Percentiles rank a stretch among this genome's conserved stretches.
These are phyloP conservation scores for Colletotrichum sp. DNA, from an alignment of 2,329 filamentous ascomycete genomes.

Conservation along the genomic window DNA sequence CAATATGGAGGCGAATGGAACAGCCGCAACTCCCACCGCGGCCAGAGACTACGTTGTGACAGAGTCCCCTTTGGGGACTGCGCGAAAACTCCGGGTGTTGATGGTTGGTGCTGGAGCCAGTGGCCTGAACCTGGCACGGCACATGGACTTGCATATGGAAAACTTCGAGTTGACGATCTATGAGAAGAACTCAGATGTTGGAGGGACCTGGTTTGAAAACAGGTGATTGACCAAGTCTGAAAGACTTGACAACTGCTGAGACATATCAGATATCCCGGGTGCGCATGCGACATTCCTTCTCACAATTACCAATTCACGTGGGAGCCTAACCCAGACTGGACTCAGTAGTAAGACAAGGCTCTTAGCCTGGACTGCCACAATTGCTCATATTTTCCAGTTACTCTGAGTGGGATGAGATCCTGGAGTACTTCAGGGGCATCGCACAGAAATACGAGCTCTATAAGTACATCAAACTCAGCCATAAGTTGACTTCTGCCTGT, in stretches of 20 bases:
- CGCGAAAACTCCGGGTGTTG: neutral
- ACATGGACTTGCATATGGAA: neutral
- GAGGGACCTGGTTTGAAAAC: constrained; percentile 28
- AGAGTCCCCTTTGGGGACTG: neutral
- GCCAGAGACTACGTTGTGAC: neutral
- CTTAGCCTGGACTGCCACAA: accelerated
- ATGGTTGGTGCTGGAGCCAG: neutral
- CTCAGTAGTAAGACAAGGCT: neutral
- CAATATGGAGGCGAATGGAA: neutral
- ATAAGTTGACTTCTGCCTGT: neutral
- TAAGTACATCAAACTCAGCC: neutral
- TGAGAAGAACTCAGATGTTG: constrained; percentile 28
- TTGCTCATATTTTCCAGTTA: neutral
- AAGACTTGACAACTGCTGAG: neutral
- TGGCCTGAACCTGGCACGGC: neutral
- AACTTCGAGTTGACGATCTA: constrained; percentile 39
- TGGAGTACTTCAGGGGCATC: neutral
- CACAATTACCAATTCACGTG: constrained; percentile 44
- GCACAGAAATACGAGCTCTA: neutral
- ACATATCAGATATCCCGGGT: constrained; percentile 21
- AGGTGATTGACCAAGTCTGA: neutral
- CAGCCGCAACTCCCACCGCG: accelerated
- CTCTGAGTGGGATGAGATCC: neutral
- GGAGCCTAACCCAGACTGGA: constrained; percentile 61
- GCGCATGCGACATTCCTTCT: constrained; percentile 25